These are phyloP conservation scores for Tulasnella sp. DNA, from an alignment of 768 basidiomycete genomes.

Conservation along the genomic window DNA sequence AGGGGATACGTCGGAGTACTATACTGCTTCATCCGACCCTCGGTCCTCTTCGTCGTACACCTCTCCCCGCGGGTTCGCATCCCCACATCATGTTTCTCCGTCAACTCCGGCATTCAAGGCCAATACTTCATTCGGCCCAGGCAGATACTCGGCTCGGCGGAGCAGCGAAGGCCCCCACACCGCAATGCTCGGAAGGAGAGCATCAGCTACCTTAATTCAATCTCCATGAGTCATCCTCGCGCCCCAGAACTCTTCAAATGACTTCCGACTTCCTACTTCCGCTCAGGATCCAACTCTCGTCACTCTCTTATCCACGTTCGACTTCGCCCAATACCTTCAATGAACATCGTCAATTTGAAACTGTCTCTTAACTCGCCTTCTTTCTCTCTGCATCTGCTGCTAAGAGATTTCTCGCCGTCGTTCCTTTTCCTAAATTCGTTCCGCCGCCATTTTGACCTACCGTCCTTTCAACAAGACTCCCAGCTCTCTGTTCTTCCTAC, in stretches of 20 bases:
- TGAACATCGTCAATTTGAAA: not conserved
- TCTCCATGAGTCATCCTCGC: not conserved
- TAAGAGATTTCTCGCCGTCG: not conserved
- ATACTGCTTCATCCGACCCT: not conserved
- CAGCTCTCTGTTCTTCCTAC: not conserved
- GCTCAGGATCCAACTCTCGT: not conserved
- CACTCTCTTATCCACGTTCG: not conserved
- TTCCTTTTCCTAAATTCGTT: not conserved
- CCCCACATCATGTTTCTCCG: not conserved
- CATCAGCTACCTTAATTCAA: not conserved
- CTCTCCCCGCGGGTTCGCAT: not conserved
- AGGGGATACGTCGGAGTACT: not conserved
- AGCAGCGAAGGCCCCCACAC: not conserved
- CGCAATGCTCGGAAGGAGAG: not conserved
- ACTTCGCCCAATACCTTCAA: not conserved
- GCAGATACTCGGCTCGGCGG: not conserved
- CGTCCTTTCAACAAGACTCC: not conserved
- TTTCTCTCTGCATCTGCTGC: not conserved
- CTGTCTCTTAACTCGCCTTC: not conserved
- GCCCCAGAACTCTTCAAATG: not conserved
- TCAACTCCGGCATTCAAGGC: not conserved
- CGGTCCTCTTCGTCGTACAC: not conserved
- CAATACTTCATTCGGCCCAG: not conserved
- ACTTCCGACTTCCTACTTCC: not conserved
- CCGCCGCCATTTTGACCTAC: not conserved